Evolutionary conservation across 345 rosid genomes (phyloP).

Genomic region (Lepidium sativum): DNA sequence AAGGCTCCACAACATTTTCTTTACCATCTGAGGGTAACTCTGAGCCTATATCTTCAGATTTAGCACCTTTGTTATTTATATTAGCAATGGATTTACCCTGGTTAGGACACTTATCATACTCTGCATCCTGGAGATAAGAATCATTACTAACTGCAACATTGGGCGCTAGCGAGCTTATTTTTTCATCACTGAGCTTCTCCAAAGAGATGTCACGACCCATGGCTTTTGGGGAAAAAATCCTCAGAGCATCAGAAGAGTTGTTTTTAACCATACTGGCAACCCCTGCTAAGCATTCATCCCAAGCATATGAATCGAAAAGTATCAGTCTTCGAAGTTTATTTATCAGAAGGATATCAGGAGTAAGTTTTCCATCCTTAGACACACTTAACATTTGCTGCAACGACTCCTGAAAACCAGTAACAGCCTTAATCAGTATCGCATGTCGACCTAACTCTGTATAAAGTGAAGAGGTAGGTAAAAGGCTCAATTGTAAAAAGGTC

Average conservation of each 20-base stretch:
- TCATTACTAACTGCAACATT: conserved; percentile 36
- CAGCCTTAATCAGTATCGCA: conserved; percentile 3
- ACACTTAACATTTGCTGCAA: conserved; percentile 40
- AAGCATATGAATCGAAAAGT: conserved; percentile 62
- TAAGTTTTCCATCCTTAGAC: conserved; percentile 44
- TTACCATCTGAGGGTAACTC: conserved; percentile 32
- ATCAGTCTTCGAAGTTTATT: conserved; percentile 71
- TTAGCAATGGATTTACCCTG: conserved; percentile 19
- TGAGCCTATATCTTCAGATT: conserved; percentile 25
- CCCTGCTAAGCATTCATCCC: conserved; percentile 74
- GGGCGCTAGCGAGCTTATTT: conserved; percentile 26
- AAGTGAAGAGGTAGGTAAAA: not conserved
- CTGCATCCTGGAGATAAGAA: conserved; percentile 28
- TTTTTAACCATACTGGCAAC: conserved; percentile 42
- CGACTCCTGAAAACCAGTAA: conserved; percentile 42
- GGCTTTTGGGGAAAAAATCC: conserved; percentile 26
- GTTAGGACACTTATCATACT: conserved; percentile 9
- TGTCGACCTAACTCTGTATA: not conserved
- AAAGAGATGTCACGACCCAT: conserved; percentile 31
- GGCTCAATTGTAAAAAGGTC: not conserved
- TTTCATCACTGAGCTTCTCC: conserved; percentile 49
- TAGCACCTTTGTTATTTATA: conserved; percentile 16
- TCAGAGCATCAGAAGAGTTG: conserved; percentile 32
- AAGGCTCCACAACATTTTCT: conserved; percentile 34
- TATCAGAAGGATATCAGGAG: conserved; percentile 72